phyloP scores from a whole-genome alignment of 352 stramenopile genomes.

The Paralagenidium karlingii region DNA sequence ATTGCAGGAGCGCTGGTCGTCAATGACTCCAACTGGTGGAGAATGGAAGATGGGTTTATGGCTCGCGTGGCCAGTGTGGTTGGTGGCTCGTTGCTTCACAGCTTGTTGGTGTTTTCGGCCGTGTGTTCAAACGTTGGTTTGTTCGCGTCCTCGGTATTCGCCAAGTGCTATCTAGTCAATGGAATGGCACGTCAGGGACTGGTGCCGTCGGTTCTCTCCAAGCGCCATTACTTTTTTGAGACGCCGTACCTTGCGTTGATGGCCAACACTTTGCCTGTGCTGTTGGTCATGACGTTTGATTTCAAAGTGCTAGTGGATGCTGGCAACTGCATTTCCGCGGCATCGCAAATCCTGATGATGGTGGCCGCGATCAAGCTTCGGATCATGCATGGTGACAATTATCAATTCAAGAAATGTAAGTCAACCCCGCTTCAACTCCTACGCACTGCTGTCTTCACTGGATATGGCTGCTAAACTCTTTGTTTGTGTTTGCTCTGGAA shows the following conservation, averaged over 20 bases:
- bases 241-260: constrained; percentile 16
- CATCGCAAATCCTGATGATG: constrained; percentile 72
- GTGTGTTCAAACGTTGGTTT: constrained; percentile 68
- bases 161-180: constrained; percentile 67
- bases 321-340: constrained; percentile 71
- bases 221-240: constrained; percentile 10
- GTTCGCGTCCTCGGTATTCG: constrained; percentile 80
- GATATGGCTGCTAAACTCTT: too few relatives aligned
- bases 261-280: constrained; percentile 9
- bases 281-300: constrained; percentile 13
- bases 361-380: constrained; percentile 77
- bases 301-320: constrained; percentile 46
- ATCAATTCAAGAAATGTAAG: too few relatives aligned
- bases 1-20: constrained; percentile 1
- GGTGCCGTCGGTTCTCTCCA: constrained; percentile 58
- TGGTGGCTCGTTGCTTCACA: constrained; percentile 57
- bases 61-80: constrained; percentile 46
- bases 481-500: too few relatives aligned
- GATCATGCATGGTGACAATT: too few relatives aligned
- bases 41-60: constrained; percentile 25
- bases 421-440: too few relatives aligned
- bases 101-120: constrained; percentile 63
- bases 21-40: constrained; percentile 9
- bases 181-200: constrained; percentile 55
- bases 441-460: too few relatives aligned